Base-by-base conservation (phyloP, 2,329 filamentous ascomycete genomes). In the Escovopsis sp. region DNA sequence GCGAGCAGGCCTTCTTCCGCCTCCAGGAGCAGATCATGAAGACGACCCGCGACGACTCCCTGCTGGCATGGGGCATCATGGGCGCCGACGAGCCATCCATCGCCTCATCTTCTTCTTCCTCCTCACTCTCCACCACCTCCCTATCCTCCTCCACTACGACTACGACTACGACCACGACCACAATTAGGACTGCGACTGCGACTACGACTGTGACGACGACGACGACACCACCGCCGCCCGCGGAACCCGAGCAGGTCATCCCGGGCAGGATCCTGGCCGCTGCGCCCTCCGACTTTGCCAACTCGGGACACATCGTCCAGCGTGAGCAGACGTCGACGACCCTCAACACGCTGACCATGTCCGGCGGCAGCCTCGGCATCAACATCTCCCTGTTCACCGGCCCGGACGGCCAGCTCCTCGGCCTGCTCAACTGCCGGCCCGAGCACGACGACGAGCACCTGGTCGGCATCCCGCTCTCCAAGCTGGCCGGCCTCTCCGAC, bases 1-100 rank as follows among this genome's bases (percentile, higher is more conserved):
- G 45, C 13, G 33, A 39, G 2, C 29, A 40, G 8, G 49, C 48
- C 9, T 51, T 51, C 20, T 29, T 42, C 9, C 41, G 49, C 0
- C 41, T 52, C 0, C 50, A 51, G 24, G 39, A 49, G 27, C 35
- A 47, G 11, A 48, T 52, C 8, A 47, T 52, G 39, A 44, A 27
- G 27, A 39, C 32, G 14, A 42, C 25, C 2, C 40, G 34, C 4
- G 49, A 52, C 11, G 44, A 52, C 12, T 52, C 50, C 1, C 48
- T 52, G 9, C 35, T 52, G 1, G 47, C 49, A 7, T 52, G 50
- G 50, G 43, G 32, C 4, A 16, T 45, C 1, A 30, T 30, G 27
- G 15, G 13, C 9, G 0, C 16, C 2, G 12, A 37, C 32, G 27
- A 33, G 8, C 4, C 24, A 31, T 15, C 14, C 2, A 13, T 12